A percentile compares a stretch with the other conserved stretches of the same genome.
Conservation (phyloP, 495 filamentous ascomycete genomes). For the Zalerion maritima region DNA sequence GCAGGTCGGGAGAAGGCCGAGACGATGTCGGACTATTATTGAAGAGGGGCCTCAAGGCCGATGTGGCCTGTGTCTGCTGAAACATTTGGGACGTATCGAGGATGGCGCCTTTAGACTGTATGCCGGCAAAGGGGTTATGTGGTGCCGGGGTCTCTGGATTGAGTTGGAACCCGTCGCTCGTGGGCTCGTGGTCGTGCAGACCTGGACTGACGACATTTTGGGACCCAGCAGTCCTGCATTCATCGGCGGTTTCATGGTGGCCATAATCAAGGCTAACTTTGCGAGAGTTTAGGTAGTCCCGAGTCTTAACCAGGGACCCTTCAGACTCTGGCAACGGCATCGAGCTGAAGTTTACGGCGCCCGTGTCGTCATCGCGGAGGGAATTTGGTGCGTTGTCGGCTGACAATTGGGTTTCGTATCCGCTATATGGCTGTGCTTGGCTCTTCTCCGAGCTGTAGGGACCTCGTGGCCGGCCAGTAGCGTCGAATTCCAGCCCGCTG, state of each 20-base stretch:
- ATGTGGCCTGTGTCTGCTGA: constrained; percentile 28
- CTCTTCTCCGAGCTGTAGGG: not conserved
- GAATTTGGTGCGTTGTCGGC: too few relatives aligned
- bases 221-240: too few relatives aligned
- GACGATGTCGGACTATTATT: constrained; percentile 32
- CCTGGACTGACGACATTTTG: too few relatives aligned
- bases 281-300: too few relatives aligned
- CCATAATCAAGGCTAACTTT: too few relatives aligned
- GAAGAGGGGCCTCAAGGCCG: constrained; percentile 24
- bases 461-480: not conserved
- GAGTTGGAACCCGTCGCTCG: too few relatives aligned
- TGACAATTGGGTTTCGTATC: too few relatives aligned
- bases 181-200: too few relatives aligned
- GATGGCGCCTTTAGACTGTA: constrained; percentile 16
- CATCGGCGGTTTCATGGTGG: too few relatives aligned
- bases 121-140: constrained; percentile 26
- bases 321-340: too few relatives aligned
- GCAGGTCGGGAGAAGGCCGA: constrained; percentile 29
- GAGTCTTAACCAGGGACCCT: too few relatives aligned
- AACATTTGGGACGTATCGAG: constrained; percentile 31
- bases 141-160: constrained; percentile 32
- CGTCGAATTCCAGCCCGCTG: too few relatives aligned
- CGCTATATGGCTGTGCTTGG: not conserved
- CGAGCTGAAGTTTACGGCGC: constrained; percentile 18
- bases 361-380: constrained; percentile 21